Percentiles rank a stretch among this genome's conserved stretches.
phyloP scores from a whole-genome alignment of 257 asterid genomes.

The Primulina huaijiensis region DNA sequence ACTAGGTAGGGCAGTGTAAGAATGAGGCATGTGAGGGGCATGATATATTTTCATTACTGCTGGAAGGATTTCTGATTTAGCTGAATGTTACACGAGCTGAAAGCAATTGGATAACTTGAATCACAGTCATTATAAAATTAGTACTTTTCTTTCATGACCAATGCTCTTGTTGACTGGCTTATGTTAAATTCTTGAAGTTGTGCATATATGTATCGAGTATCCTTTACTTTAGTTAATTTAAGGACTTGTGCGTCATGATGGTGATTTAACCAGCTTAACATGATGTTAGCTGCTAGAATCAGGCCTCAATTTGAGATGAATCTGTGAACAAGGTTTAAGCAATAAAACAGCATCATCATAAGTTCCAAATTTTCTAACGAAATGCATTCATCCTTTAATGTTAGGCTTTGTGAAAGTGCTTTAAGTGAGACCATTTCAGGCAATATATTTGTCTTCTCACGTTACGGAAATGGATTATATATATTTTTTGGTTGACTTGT shows the following conservation, averaged over 20 bases:
- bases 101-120: too few species aligned
- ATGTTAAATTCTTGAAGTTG: background rate
- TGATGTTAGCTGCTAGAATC: background rate
- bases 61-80: too few species aligned
- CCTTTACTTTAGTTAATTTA: too few species aligned
- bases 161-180: background rate
- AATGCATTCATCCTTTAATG: conserved; percentile 2
- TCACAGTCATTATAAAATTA: too few species aligned
- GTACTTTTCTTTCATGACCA: too few species aligned
- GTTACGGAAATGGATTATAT: conserved; percentile 1
- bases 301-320: conserved; percentile 9
- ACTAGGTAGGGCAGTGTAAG: too few species aligned
- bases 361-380: conserved; percentile 9
- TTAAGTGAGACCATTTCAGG: background rate
- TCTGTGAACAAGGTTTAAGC: conserved; percentile 3
- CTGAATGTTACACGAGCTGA: too few species aligned
- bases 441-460: conserved; percentile 2
- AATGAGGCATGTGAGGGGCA: too few species aligned
- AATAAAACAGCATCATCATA: conserved; percentile 1
- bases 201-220: background rate
- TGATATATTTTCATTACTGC: too few species aligned
- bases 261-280: background rate
- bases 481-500: background rate
- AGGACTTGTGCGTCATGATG: background rate
- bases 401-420: conserved; percentile 6